These are phyloP conservation scores for Thelonectria olida DNA, from an alignment of 2,329 filamentous ascomycete species.

Conservation along the genomic window DNA sequence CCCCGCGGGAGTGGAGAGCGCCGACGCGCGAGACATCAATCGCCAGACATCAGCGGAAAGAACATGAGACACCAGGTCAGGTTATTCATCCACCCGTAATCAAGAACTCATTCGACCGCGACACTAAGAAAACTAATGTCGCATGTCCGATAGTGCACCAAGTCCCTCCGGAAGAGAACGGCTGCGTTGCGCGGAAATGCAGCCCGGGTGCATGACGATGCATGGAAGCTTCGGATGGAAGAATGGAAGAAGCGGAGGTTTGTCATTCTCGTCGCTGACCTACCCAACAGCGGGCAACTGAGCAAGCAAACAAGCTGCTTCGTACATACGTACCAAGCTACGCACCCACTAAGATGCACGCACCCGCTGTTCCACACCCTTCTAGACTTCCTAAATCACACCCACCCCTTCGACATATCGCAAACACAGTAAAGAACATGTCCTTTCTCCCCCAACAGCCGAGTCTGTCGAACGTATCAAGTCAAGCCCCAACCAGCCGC, in stretches of 20 bases:
- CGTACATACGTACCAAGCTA: too few relatives aligned
- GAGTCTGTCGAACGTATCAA: background rate
- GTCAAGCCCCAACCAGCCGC: constrained; percentile 6
- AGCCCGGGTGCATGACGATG: constrained; percentile 14
- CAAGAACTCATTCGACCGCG: background rate
- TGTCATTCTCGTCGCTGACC: too few relatives aligned
- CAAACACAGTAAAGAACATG: background rate
- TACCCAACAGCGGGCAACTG: background rate
- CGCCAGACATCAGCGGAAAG: background rate
- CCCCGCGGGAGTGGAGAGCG: constrained; percentile 5
- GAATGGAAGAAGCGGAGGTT: constrained; percentile 20
- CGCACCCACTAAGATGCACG: constrained; percentile 2
- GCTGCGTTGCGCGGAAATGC: constrained; percentile 5
- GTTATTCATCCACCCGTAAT: constrained; percentile 7
- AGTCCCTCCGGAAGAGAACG: background rate
- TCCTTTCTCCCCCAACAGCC: background rate
- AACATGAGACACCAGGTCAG: constrained; percentile 9
- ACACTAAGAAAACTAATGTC: background rate
- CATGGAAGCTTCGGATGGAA: constrained; percentile 22
- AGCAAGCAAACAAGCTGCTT: too few relatives aligned
- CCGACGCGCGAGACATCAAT: constrained; percentile 14
- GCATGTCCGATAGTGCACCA: background rate
- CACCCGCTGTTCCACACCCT: background rate
- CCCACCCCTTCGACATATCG: background rate
- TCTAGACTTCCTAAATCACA: background rate